A percentile compares a stretch with the other conserved stretches of the same genome.
phyloP scores from a whole-genome alignment of 345 rosid species.

The Brassica cretica region DNA sequence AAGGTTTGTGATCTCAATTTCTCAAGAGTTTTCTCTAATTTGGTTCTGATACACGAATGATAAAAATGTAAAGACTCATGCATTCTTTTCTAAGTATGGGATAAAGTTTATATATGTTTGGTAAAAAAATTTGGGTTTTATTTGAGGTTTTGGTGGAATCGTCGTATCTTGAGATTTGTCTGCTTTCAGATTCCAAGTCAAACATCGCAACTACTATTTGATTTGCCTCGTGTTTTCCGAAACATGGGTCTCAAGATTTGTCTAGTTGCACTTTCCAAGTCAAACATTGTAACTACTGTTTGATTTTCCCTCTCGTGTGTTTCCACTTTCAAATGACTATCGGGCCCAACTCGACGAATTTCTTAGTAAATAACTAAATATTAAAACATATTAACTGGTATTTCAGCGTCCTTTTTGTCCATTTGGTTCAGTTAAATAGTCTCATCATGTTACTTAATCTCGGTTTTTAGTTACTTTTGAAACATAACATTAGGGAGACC shows the following conservation, averaged over 20 bases:
- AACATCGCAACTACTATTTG: conserved; percentile 35
- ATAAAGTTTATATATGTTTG: neutral
- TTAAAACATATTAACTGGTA: neutral
- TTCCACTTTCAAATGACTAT: conserved; percentile 21
- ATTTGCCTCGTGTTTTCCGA: neutral
- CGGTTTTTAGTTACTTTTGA: neutral
- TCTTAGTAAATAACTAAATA: neutral
- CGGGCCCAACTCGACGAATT: neutral
- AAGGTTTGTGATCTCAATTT: neutral
- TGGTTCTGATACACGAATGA: neutral
- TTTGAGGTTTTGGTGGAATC: conserved; percentile 25
- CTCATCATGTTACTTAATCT: neutral
- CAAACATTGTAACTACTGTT: conserved; percentile 37
- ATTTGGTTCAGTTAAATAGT: conserved; percentile 3
- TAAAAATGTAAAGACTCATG: neutral
- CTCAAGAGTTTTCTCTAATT: neutral
- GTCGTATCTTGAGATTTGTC: conserved; percentile 34
- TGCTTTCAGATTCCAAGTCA: conserved; percentile 31
- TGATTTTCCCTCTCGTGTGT: conserved; percentile 20
- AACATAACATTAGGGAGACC: no score
- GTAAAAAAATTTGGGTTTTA: conserved; percentile 14
- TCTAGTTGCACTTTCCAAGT: conserved; percentile 33
- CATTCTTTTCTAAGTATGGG: neutral
- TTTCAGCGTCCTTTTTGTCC: neutral
- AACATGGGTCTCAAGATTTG: conserved; percentile 21